These are phyloP conservation scores for Dactylonectria macrodidyma DNA, from an alignment of 2,329 filamentous ascomycete species.

Conservation along the genomic window DNA sequence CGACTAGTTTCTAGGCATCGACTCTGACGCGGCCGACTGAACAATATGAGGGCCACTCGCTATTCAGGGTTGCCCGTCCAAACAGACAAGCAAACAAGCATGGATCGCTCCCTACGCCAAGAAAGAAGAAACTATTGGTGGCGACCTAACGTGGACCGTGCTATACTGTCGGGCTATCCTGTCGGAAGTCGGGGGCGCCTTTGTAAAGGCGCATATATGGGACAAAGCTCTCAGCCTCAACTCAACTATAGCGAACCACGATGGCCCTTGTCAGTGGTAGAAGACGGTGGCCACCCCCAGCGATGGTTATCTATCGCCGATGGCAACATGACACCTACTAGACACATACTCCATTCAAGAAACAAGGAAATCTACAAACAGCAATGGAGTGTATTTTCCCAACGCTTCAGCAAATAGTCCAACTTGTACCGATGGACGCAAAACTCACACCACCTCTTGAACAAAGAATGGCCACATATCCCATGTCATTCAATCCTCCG, in stretches of 20 bases:
- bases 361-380: background rate
- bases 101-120: slow-evolving; percentile 28
- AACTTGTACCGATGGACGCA: slow-evolving; percentile 38
- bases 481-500: slow-evolving; percentile 22
- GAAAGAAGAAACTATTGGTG: slow-evolving; percentile 31
- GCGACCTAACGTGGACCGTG: slow-evolving; percentile 25
- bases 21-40: slow-evolving; percentile 22
- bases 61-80: slow-evolving; percentile 26
- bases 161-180: slow-evolving; percentile 19
- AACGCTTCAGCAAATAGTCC: slow-evolving; percentile 25
- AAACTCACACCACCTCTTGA: slow-evolving; percentile 39
- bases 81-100: slow-evolving; percentile 29
- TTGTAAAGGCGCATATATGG: slow-evolving; percentile 31
- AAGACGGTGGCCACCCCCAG: background rate
- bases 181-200: slow-evolving; percentile 37
- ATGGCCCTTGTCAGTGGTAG: slow-evolving; percentile 30
- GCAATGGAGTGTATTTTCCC: slow-evolving; percentile 37
- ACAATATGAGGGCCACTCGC: slow-evolving; percentile 32
- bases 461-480: slow-evolving; percentile 28
- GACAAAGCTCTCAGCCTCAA: slow-evolving; percentile 41
- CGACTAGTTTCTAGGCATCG: background rate
- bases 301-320: slow-evolving; percentile 37
- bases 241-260: slow-evolving; percentile 27
- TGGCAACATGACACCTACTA: slow-evolving; percentile 13
- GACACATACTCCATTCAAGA: slow-evolving; percentile 19